phyloP scores from a whole-genome alignment of 371 early-diverging fungal genomes.

The Mortierella sp. region DNA sequence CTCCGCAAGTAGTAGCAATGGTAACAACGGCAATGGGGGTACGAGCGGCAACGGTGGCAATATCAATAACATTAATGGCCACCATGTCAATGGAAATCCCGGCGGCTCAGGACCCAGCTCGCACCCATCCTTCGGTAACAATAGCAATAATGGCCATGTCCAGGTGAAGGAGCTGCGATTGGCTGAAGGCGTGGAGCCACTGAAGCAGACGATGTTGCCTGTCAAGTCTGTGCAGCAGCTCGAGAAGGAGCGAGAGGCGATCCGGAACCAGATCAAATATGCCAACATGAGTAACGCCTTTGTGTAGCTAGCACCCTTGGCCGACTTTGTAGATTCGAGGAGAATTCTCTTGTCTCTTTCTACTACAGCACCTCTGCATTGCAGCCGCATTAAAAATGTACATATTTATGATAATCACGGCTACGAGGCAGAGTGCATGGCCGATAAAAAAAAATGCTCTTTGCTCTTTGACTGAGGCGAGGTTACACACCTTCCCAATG shows the following conservation, averaged over 20 bases:
- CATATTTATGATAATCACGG: too few species aligned
- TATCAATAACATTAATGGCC: conserved; percentile 9
- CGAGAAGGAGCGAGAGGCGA: conserved; percentile 49
- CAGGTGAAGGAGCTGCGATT: conserved; percentile 47
- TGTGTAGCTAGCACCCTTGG: too few species aligned
- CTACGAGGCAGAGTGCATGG: too few species aligned
- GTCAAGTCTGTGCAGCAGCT: conserved; percentile 52
- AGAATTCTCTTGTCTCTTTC: too few species aligned
- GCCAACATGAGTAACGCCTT: conserved; percentile 26
- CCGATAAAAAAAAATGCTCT: too few species aligned
- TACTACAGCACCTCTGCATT: too few species aligned
- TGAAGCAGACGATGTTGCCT: conserved; percentile 51
- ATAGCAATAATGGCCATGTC: conserved; percentile 11
- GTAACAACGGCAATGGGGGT: conserved; percentile 2
- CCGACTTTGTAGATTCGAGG: too few species aligned
- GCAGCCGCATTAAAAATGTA: too few species aligned
- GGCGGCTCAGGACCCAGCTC: conserved; percentile 6
- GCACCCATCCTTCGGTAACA: conserved; percentile 8
- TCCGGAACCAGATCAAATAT: conserved; percentile 23
- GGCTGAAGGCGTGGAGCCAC: conserved; percentile 49
- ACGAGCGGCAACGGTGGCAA: conserved; percentile 1
- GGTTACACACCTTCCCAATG: too few species aligned
- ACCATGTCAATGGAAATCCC: neutral
- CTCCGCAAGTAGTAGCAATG: conserved; percentile 9
- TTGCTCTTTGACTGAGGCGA: too few species aligned